Evolutionary conservation across 2,329 filamentous ascomycete species (phyloP), one percentile per base, ranked within the genome.

Genomic region (Ilyonectria robusta): DNA sequence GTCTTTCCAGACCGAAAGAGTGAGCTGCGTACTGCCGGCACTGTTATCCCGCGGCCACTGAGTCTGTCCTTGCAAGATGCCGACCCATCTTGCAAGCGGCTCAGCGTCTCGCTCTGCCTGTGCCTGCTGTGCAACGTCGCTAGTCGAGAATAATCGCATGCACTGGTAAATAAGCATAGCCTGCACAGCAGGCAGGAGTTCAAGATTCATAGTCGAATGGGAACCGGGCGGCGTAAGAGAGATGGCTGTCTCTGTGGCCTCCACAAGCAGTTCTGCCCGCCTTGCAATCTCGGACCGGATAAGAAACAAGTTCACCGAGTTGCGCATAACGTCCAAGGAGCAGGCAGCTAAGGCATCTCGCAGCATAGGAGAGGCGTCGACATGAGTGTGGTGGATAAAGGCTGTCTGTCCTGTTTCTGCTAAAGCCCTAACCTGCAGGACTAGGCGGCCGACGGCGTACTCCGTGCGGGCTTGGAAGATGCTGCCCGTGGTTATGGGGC

Each of bases 81-180:
- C 21, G 13, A 29, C 13, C 63, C 58, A 66, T 17, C 17, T 47
- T 21, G 51, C 51, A 19, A 66, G 15, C 11, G 33, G 21, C 13
- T 21, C 46, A n/a, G 6, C 44, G 8, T 66, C 58, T 42, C 50
- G 63, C 35, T 66, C 63, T 4, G 63, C 63, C 26, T 66, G 51
- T 2, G 51, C 76, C 33, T 75, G 75, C 19, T 72, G 76, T 17
- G 78, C 42, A 42, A 59, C 37, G 7, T 67, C 64, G 29, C 48
- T 35, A n/a, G 31, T 51, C 7, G 67, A 67, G 10, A 69, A 69
- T 5, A 69, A 35, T 5, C 64, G 55, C 11, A 69, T 69, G 21
- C 54, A 63, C 6, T 69, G 64, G 35, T 69, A 69, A 19, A 69
- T 56, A 29, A 69, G 54, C 6, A 69, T 62, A 11, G 64, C 59